Base-by-base conservation (phyloP, 306 rosid species). In the Pterocarpus macrocarpus region DNA sequence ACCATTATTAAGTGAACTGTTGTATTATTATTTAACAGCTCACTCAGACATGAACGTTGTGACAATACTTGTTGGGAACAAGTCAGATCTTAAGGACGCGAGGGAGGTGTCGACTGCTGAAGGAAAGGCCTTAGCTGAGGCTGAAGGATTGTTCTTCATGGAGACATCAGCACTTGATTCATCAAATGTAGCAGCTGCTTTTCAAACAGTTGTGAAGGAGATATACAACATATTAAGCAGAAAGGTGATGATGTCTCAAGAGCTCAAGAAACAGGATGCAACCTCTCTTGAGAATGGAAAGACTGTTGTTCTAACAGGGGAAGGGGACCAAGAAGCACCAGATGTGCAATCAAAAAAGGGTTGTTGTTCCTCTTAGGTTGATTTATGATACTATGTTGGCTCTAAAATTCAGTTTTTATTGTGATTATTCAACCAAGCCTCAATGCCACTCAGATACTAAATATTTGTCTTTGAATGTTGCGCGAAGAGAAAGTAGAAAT, bases 161-260 rank as follows among this genome's bases (percentile, higher is more conserved):
- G 99, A 95, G 89, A 93, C 99, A 50, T 95, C 99, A 5, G 97
- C 99, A 69, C 97, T 95, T 4, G 99, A 95, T 87, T 95, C 99
- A 22, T 93, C 97, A 52, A 93, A 95, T 28, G 99, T 95, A 49
- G 84, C 82, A 9, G 88, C 95, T 41, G 99, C 99, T 69, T 95
- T 95, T 82, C 94, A 95, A 88, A 95, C 90, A 44, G 93, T 95
- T 33, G 99, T 95, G 68, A 93, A 85, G 83, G 98, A 95, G 91
- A 95, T 95, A 73, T 95, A 93, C 89, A 88, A 82, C 85, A 95
- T 95, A 82, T 82, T 95, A 78, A 95, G 98, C 88, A 86, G 98
- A 66, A 95, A 95, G 86, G 99, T 95, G 35, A 95, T 93, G 94
- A 87, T 84, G 75, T 93, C 98, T 63, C 98, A 95, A 79, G 99